A percentile compares a stretch with the other conserved stretches of the same genome.
phyloP scores from a whole-genome alignment of 352 stramenopile species.

The Globisporangium sylvaticum region DNA sequence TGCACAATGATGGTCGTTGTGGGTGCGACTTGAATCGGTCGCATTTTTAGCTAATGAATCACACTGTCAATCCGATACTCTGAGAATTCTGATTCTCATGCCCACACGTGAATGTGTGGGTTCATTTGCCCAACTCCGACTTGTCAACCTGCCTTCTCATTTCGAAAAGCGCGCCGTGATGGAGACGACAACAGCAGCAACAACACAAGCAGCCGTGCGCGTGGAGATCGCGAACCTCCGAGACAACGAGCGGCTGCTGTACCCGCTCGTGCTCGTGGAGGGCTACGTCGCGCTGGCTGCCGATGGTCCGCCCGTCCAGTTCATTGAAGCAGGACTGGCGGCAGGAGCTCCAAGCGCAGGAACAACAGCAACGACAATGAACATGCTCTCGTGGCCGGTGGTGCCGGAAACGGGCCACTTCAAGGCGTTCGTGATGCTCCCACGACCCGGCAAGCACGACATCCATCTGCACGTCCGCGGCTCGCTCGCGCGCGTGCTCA shows the following conservation, averaged over 20 bases:
- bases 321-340: not conserved
- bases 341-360: not conserved
- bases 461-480: constrained; percentile 22
- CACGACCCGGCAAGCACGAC: constrained; percentile 31
- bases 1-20: not conserved
- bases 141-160: no score
- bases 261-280: constrained; percentile 53
- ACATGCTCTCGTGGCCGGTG: constrained; percentile 45
- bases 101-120: no score
- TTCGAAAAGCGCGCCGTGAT: not conserved
- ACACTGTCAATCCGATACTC: no score
- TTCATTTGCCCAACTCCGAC: no score
- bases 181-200: not conserved
- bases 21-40: not conserved
- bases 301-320: constrained; percentile 15
- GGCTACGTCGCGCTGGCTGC: constrained; percentile 33
- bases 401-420: constrained; percentile 41
- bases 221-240: constrained; percentile 82
- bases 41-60: not conserved
- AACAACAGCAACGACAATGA: no score
- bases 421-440: constrained; percentile 65
- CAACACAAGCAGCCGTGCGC: not conserved
- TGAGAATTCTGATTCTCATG: no score
- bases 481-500: constrained; percentile 19
- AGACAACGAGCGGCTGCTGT: constrained; percentile 64